Evolutionary conservation across 441 rosid genomes (phyloP).

Genomic region (Mallotus repandus): DNA sequence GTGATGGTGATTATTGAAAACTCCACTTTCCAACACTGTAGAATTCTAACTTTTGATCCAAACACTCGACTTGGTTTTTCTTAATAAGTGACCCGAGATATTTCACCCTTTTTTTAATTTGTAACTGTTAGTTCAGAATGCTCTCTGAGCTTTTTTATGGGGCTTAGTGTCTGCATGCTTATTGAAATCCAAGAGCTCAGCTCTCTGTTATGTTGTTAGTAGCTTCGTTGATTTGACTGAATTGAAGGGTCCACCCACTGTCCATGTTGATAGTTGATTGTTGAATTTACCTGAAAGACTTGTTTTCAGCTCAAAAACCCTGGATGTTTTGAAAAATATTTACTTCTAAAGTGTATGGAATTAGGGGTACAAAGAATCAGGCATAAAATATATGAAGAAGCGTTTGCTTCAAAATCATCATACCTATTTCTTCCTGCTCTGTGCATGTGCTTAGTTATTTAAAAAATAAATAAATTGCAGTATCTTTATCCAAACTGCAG

Average conservation of each 20-base stretch:
- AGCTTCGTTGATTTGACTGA: not conserved
- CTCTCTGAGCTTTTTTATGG: not conserved
- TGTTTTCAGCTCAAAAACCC: not conserved
- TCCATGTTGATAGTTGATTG: not conserved
- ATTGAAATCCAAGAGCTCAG: not conserved
- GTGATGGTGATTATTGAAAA: not conserved
- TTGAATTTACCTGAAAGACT: not conserved
- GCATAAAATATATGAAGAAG: not conserved
- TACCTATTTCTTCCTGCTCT: not conserved
- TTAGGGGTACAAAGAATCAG: not conserved
- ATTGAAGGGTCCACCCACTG: not conserved
- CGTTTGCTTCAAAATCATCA: not conserved
- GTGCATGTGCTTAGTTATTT: not conserved
- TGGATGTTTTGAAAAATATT: not conserved
- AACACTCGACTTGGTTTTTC: slow-evolving; percentile 8
- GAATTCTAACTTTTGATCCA: slow-evolving; percentile 12
- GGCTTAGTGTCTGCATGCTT: not conserved
- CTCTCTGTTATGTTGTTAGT: not conserved
- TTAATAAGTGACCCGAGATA: not conserved
- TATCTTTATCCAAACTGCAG: not conserved
- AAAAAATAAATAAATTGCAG: not conserved
- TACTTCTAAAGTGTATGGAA: not conserved
- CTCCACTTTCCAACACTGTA: not conserved
- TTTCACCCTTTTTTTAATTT: not conserved
- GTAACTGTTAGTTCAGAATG: not conserved